Evolutionary conservation across 1,139 yeast species (phyloP), one percentile per base, ranked within the genome.

Genomic region (Yamadazyma blattariae): DNA sequence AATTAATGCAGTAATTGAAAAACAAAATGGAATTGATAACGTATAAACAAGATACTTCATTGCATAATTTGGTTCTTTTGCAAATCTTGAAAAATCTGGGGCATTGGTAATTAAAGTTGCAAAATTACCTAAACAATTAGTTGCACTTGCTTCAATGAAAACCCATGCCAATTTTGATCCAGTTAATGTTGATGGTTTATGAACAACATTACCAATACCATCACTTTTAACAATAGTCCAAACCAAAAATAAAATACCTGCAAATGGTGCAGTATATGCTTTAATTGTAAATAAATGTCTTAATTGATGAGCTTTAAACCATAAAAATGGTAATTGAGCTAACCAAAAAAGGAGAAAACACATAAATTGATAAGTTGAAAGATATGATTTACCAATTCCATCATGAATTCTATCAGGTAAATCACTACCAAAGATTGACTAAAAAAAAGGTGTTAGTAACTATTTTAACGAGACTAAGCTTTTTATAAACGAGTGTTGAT

Each of bases 21-120:
- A 88, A 48, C 86, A 72, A 14, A 84, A 47, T 25, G 96, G 96
- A 43, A 88, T 79, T 5, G 90, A 72, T 19, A 83, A 50, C 3
- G 75, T 74, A 48, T 68, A 66, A 10, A 67, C 72, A 42, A 67
- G 47, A 41, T 68, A 68, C 41, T 67, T 69, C 59, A 68, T 63
- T 16, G 64, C 55, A 40, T 64, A 67, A 7, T 69, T 54, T 8
- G 71, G 69, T 33, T 53, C 56, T 38, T 71, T 74, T 8, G 96
- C 83, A 57, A 88, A 84, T 57, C 96, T 79, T 16, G 95, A 73
- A 59, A 87, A 88, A 71, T 89, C 97, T 0, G 96, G 95, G 14
- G 95, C 84, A 60, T 89, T 89, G 44, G 84, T 77, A 51, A 87
- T 83, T 52, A 89, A 71, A 7, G 96, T 85, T 6, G 95, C 94